phyloP scores from a whole-genome alignment of 768 basidiomycete species.

The Filobasidium floriforme region DNA sequence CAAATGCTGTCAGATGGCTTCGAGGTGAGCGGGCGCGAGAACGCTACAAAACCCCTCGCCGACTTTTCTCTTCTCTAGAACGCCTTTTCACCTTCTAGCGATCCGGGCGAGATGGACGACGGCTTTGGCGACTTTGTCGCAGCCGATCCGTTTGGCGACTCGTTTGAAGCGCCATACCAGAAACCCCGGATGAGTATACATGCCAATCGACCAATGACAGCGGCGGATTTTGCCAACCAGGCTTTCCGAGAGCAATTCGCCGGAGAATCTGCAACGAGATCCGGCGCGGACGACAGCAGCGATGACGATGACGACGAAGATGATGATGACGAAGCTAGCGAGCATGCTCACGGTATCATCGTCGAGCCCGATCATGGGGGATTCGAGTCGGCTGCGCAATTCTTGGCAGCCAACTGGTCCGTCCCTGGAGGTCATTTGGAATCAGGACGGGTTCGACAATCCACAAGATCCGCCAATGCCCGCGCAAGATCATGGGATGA shows the following conservation, averaged over 20 bases:
- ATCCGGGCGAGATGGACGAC: conserved; percentile 25
- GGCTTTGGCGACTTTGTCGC: conserved; percentile 41
- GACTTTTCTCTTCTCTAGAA: neutral
- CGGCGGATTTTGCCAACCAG: conserved; percentile 42
- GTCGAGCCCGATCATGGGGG: conserved; percentile 3
- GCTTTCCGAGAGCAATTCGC: conserved; percentile 30
- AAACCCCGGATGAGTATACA: conserved; percentile 6
- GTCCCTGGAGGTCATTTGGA: conserved; percentile 22
- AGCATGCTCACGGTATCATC: neutral
- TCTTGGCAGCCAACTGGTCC: conserved; percentile 23
- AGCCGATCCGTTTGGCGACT: conserved; percentile 44
- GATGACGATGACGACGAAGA: conserved; percentile 7
- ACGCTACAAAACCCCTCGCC: neutral
- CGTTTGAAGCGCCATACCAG: conserved; percentile 25
- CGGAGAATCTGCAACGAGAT: conserved; percentile 18
- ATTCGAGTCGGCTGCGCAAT: conserved; percentile 17
- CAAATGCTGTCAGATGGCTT: conserved; percentile 14
- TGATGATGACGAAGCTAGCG: neutral
- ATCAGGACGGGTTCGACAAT: conserved; percentile 17
- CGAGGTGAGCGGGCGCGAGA: conserved; percentile 7
- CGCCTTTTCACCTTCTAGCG: conserved; percentile 17
- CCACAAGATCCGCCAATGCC: neutral
- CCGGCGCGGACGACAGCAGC: conserved; percentile 7
- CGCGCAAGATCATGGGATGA: neutral
- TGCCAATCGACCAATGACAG: conserved; percentile 32